Conservation (phyloP, 345 rosid genomes). For the Carallia pectinifolia region DNA sequence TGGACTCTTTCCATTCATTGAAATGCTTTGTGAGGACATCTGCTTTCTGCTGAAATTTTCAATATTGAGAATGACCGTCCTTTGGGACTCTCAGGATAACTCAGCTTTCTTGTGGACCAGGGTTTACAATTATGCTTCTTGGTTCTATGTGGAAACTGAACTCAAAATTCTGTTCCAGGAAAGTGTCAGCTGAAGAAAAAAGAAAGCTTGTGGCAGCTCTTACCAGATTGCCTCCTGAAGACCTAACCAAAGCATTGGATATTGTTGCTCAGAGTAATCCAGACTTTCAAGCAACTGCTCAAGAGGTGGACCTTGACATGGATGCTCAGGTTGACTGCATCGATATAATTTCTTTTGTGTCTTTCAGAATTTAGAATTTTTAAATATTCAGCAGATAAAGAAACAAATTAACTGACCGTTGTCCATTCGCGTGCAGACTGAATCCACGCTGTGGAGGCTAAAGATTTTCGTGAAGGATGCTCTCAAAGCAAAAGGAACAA, state of each 20-base stretch:
- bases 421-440: slow-evolving; percentile 42
- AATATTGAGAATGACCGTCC: no score
- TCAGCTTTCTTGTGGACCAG: no score
- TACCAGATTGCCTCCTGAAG: slow-evolving; percentile 58
- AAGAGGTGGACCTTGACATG: slow-evolving; percentile 77
- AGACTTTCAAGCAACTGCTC: slow-evolving; percentile 56
- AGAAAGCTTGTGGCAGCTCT: slow-evolving; percentile 61
- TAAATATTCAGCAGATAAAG: background rate
- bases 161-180: slow-evolving; percentile 34
- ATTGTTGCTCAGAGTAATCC: slow-evolving; percentile 78
- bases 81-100: no score
- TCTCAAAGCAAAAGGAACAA: slow-evolving; percentile 38
- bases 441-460: slow-evolving; percentile 84
- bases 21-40: no score
- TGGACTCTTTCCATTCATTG: no score
- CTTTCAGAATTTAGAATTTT: background rate
- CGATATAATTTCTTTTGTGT: background rate
- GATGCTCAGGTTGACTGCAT: slow-evolving; percentile 54
- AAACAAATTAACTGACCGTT: background rate
- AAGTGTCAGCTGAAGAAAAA: slow-evolving; percentile 70
- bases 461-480: slow-evolving; percentile 78
- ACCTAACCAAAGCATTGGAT: slow-evolving; percentile 67
- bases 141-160: background rate
- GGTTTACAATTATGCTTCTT: background rate
- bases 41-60: no score